Base-by-base conservation (phyloP, 805 yeast species). In the Wickerhamiella allomyrinae region DNA sequence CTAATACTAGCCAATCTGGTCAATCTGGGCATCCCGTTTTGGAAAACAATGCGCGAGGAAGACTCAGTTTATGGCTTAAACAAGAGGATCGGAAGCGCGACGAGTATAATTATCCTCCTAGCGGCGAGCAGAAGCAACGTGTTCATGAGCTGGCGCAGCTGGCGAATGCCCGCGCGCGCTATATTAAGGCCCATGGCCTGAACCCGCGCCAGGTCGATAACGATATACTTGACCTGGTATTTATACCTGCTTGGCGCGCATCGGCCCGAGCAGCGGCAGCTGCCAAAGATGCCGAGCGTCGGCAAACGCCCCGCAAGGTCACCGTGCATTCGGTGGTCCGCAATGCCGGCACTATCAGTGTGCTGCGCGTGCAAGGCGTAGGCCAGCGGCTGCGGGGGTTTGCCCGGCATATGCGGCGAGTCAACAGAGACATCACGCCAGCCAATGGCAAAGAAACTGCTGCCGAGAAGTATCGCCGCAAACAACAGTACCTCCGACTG, bases 51-150 rank as follows among this genome's bases (percentile, higher is more conserved):
- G 29, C 29, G 11, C 27, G 41, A 20, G 39, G 40, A 20, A 11
- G 37, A 38, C 25, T 37, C 41, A 8, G 7, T 20, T 39, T 45
- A 13, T 49, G 53, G 52, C 33, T 27, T 13, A 47, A 41, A 38
- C 48, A 43, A 13, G 43, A 40, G n/a, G 38, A 29, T 17, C 49
- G 56, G 2, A 41, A 48, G n/a, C 39, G 42, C 22, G 56, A 52
- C 40, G 34, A 5, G 23, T 48, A 40, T 38, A 52, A 52, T 23
- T 9, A 22, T 2, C 49, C 54, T 2, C 31, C 31, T n/a, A 31
- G 17, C 7, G 21, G 21, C 20, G 11, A 13, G 4, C 25, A 17
- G 19, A 34, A 20, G 25, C 14, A 17, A 21, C 35, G 35, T 6
- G 46, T 43, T 19, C 37, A 40, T 9, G 38, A 31, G 22, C 31